Evolutionary conservation across 2,329 filamentous ascomycete genomes (phyloP), one percentile per base, ranked within the genome.

Genomic region (Alternaria sp.): DNA sequence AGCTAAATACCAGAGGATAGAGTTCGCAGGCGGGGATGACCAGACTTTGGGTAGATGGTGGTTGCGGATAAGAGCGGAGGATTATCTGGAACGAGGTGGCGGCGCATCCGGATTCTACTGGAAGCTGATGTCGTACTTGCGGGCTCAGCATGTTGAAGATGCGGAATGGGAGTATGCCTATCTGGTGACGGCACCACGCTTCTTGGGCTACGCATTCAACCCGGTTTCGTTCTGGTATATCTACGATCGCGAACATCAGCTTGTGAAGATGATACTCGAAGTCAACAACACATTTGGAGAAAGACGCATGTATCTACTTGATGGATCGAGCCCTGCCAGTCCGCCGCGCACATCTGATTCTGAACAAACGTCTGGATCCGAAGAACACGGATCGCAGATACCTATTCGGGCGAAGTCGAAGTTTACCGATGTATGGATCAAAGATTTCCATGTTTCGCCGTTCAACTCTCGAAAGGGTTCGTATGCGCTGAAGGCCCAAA

Each of bases 141-240:
- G 77, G 72, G 68, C 84, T 32, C 84, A 93, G 86, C 83, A 83
- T 12, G 81, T 88, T n/a, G 82, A 89, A 61, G 86, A 87, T 54
- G 74, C 82, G 2, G 81, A 84, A 49, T 93, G 91, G 79, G 87
- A 89, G 11, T 84, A 89, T 70, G 90, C 88, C 0, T 93, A 93
- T 69, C 82, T 94, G 5, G 83, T 92, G 21, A 93, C 91, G 2
- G 89, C 90, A 4, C 87, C 91, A 6, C 85, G 85, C 28, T 90
- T 93, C 64, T 76, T 92, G 6, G 89, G 89, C 4, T 91, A 91
- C 73, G 86, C 87, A 21, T 93, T 92, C 79, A 93, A 93, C 69
- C 90, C 90, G 0, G 89, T 91, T 3, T 93, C 90, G 0, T 91
- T 93, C 71, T 94, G 91, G 90, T 93, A 93, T 68, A 84, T 94